These are phyloP conservation scores for Jaapia argillacea DNA, from an alignment of 768 basidiomycete species.

Conservation along the genomic window DNA sequence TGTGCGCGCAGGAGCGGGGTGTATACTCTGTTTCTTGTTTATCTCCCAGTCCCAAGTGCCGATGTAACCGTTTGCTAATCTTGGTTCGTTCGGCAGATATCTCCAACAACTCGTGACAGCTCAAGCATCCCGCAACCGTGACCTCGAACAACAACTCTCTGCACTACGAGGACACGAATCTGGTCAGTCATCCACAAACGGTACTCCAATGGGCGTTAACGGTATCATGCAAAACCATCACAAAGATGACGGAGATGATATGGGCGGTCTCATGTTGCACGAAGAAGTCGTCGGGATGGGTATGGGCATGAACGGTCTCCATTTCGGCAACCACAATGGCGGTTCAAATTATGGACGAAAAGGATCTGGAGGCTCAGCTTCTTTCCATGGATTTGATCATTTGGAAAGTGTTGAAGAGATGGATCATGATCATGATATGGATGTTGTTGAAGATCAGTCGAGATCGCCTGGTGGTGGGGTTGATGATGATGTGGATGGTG, in stretches of 20 bases:
- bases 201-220: conserved; percentile 21
- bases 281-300: background rate
- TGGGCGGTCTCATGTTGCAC: background rate
- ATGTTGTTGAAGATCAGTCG: too few species aligned
- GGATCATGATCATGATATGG: too few species aligned
- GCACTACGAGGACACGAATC: too few species aligned
- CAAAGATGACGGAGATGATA: background rate
- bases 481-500: background rate
- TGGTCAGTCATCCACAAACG: too few species aligned
- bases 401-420: too few species aligned
- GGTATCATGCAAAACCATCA: background rate
- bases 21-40: too few species aligned
- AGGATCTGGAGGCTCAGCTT: background rate
- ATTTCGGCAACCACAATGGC: background rate
- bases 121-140: conserved; percentile 69
- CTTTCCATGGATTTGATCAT: too few species aligned
- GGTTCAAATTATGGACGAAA: background rate
- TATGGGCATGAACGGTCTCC: background rate
- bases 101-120: conserved; percentile 79
- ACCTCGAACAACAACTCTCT: conserved; percentile 69
- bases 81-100: too few species aligned
- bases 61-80: too few species aligned
- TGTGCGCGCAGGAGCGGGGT: too few species aligned
- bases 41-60: too few species aligned
- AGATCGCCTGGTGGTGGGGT: too few species aligned